Evolutionary conservation across 139 green algal genomes (phyloP), one percentile per base, ranked within the genome.

Genomic region (Chlorella ohadii): DNA sequence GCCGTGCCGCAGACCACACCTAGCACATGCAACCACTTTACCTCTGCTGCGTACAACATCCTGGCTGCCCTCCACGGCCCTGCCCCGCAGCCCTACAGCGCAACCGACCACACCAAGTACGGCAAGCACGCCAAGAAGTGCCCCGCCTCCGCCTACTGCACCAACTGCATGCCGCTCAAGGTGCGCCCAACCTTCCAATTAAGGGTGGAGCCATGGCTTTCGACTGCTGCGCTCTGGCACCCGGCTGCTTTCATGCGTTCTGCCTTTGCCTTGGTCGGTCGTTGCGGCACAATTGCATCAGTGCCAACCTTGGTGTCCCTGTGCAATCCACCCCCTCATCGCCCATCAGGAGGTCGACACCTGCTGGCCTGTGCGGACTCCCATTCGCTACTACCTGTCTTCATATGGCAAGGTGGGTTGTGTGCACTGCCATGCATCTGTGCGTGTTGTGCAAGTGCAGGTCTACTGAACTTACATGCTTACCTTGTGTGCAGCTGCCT

Each of bases 131-230:
- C 89, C 28, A 87, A 83, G 56, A 57, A 87, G 23, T 94, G 91
- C 78, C 91, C 91, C 17, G 76, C 78, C 20, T 59, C 61, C 7
- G 89, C 80, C 20, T 85, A 90, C 71, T 94, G 89, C 77, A 85
- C 63, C 31, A 94, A 94, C 72, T 94, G 91, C 86, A 94, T 93
- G 89, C 86, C 90, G 0, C 66, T 91, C 36, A 77, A 85, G 68
- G 79, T 78, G 7, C 44, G 44, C 44, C 44, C 7, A 6, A 51
- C 9, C 7, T 9, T 51, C 44, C 44, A 9, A 51, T 51, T n/a
- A n/a, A n/a, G n/a, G 44, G 7, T 51, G 44, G 7, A 6, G 44
- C 44, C 44, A 16, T 51, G 44, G 44, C 44, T 51, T 9, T 51
- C 44, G 44, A 9, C 44, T 51, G 44, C 44, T 51, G 44, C 44